phyloP scores from a whole-genome alignment of 2,329 filamentous ascomycete species.

The Stemphylium lycopersici region DNA sequence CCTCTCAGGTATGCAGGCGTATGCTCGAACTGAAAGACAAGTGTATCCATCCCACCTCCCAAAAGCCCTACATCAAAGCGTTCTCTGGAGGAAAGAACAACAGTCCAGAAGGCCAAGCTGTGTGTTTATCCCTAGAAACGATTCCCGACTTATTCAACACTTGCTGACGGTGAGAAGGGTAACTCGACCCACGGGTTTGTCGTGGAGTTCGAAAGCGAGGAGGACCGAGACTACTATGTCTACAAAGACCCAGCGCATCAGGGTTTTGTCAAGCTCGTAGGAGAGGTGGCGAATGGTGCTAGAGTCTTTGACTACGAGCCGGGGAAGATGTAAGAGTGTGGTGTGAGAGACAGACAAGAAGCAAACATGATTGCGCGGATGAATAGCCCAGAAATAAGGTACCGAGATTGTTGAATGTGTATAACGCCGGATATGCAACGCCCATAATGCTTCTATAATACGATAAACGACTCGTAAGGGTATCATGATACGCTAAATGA shows the following conservation, averaged over 20 bases:
- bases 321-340: slow-evolving; percentile 53
- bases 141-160: neutral
- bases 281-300: slow-evolving; percentile 58
- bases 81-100: slow-evolving; percentile 66
- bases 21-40: slow-evolving; percentile 64
- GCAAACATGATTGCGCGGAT: neutral
- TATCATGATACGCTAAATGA: slow-evolving; percentile 72
- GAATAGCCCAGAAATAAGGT: neutral
- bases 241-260: slow-evolving; percentile 68
- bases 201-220: slow-evolving; percentile 66
- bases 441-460: slow-evolving; percentile 36
- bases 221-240: slow-evolving; percentile 73
- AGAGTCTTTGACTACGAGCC: slow-evolving; percentile 67
- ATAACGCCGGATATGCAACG: slow-evolving; percentile 14
- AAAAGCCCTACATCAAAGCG: slow-evolving; percentile 66
- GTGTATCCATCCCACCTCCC: slow-evolving; percentile 65
- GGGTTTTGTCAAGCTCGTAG: slow-evolving; percentile 62
- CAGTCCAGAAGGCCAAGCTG: slow-evolving; percentile 64
- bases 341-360: neutral
- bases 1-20: slow-evolving; percentile 58
- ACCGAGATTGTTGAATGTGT: neutral
- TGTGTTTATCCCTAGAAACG: neutral
- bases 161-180: slow-evolving; percentile 46
- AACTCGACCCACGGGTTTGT: slow-evolving; percentile 74
- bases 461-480: slow-evolving; percentile 19